Base-by-base conservation (phyloP, 1,139 yeast genomes). In the Lodderomyces pseudojiufengensis region DNA sequence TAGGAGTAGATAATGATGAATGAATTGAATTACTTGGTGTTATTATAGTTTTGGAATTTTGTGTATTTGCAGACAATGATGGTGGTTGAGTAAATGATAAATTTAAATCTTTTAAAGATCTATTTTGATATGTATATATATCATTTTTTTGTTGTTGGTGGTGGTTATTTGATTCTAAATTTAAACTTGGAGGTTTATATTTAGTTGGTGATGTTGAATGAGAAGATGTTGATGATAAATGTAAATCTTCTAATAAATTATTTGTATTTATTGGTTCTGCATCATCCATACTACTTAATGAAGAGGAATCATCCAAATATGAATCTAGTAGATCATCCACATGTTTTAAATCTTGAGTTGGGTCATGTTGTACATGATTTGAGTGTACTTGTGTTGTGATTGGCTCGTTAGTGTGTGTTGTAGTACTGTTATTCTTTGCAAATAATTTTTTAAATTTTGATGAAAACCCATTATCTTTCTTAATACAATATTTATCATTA, bases 281-380 rank as follows among this genome's bases (percentile, higher is more conserved):
- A 7, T 49, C 51, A 9, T 41, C 43, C 9, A 45, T 50, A 32
- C 66, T 59, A 5, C 63, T 68, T 41, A 62, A 51, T 9, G 68
- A 63, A 16, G 64, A 57, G 8, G 69, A 63, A 39, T 65, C 71
- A 39, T 69, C 73, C 35, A 70, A 57, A 44, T 70, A 69, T 24
- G 71, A 64, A 44, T 69, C 73, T 24, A 70, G 50, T 13, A 70
- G 53, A 38, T 69, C 75, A 47, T 69, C 75, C 14, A 70, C 68
- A 5, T 63, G 66, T 40, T 66, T 69, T 32, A 69, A 51, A 23
- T 60, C 55, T 10, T 46, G 40, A 7, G 48, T 31, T 27, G 36
- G 43, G 15, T 22, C 22, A 18, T 32, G 27, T 22, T 20, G 14
- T 26, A 32, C 23, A 5, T 18, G 20, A 18, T 31, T 31, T n/a